These are phyloP conservation scores for Candida yuanshanica DNA, from an alignment of 805 yeast genomes.

Conservation along the genomic window DNA sequence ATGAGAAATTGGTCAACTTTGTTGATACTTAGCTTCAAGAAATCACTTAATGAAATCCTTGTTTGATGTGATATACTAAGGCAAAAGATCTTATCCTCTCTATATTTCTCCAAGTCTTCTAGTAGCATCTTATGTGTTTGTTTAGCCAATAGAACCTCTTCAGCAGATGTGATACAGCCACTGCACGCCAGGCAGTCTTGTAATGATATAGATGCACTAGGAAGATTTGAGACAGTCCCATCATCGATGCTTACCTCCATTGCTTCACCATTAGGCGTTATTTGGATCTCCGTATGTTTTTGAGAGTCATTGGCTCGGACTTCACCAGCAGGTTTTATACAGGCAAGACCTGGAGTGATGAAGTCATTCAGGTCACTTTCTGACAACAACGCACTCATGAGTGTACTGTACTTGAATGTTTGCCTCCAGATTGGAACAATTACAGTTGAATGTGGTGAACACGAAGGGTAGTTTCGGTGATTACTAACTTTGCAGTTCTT, in stretches of 20 bases:
- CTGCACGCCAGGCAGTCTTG: slow-evolving; percentile 95
- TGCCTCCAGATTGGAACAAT: not conserved
- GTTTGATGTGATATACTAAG: slow-evolving; percentile 84
- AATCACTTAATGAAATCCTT: slow-evolving; percentile 73
- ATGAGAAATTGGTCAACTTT: slow-evolving; percentile 58
- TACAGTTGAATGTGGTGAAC: not conserved
- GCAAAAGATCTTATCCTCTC: slow-evolving; percentile 44
- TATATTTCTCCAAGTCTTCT: slow-evolving; percentile 41
- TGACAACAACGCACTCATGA: slow-evolving; percentile 88
- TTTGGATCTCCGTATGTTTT: slow-evolving; percentile 45
- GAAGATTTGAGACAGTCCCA: slow-evolving; percentile 37
- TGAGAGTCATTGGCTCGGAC: slow-evolving; percentile 27
- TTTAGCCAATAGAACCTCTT: slow-evolving; percentile 83
- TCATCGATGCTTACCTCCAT: slow-evolving; percentile 64
- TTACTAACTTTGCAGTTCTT: not conserved
- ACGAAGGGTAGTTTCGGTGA: not conserved
- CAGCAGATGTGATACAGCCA: slow-evolving; percentile 97
- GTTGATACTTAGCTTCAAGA: slow-evolving; percentile 46
- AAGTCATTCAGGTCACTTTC: slow-evolving; percentile 92
- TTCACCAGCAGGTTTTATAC: slow-evolving; percentile 77
- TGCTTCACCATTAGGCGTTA: slow-evolving; percentile 53
- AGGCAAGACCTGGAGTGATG: slow-evolving; percentile 90
- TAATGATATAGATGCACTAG: slow-evolving; percentile 81
- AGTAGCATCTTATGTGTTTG: slow-evolving; percentile 83
- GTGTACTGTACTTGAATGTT: no score